Evolutionary conservation across 2,329 filamentous ascomycete genomes (phyloP), one percentile per base, ranked within the genome.

Genomic region (Aureobasidium subglaciale): DNA sequence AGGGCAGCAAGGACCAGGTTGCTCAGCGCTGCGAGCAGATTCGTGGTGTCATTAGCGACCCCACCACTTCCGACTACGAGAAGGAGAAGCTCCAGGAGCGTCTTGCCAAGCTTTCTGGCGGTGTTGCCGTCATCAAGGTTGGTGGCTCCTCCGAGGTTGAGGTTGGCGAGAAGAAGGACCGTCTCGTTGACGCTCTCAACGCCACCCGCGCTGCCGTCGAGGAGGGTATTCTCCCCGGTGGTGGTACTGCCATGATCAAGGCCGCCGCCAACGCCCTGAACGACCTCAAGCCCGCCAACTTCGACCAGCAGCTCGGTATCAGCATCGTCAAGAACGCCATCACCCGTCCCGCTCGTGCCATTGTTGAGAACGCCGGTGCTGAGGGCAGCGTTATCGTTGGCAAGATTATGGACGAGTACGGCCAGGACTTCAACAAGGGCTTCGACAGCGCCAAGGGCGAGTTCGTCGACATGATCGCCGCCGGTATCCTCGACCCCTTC

Each of bases 71-170:
- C 46, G 93, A 99, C 70, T 99, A 99, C 78, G 93, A 99, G 84
- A 97, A 96, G 84, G 93, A 99, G 87, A 99, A 99, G 85, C 89
- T 99, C 63, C 93, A 97, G 80, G 93, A 99, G 82, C 93, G 93
- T 78, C 88, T 99, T 60, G 93, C 93, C 66, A 99, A 99, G 86
- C 88, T 99, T 64, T 97, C 93, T 64, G 93, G 93, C 62, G 93
- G 93, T 82, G 93, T 99, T 67, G 93, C 93, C 66, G 93, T 99
- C 76, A 97, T 99, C 83, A 96, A 95, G 84, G 93, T 99, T 61
- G 93, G 93, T 67, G 93, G 93, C 73, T 83, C 91, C 62, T 97
- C 92, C 61, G 93, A 99, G 78, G 92, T 99, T 63, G 93, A 99
- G 82, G 93, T 99, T 57, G 87, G 91, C 64, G 93, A 99, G 85